Evolutionary conservation across 2,329 filamentous ascomycete species (phyloP), one percentile per base, ranked within the genome.

Genomic region (Aspergillus amoenus): DNA sequence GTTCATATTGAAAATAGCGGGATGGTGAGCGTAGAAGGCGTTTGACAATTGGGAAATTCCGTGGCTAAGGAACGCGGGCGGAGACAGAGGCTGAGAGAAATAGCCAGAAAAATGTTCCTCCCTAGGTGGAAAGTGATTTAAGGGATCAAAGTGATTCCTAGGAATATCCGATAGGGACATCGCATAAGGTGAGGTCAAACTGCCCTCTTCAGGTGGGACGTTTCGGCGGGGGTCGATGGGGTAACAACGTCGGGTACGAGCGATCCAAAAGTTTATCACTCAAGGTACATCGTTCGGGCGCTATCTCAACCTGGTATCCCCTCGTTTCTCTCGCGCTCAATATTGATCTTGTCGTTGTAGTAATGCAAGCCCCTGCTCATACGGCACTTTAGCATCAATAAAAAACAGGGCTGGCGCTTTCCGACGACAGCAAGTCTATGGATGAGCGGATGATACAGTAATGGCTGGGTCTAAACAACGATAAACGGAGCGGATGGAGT

Each of bases 151-250:
- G 56, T 69, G 69, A 66, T 63, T 70, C 64, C 67, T 69, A 52
- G 64, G 62, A 54, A 66, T 51, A 66, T 71, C 68, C 65, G 70
- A 70, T 60, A 75, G 61, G 68, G 70, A 73, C 72, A 75, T 74
- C 58, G 70, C 71, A 73, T 66, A 63, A 30, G 43, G 15, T 40
- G 50, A 55, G 51, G 44, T 60, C 41, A 37, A 56, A 43, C 45
- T 44, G 52, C 56, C 45, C 50, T 58, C 55, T 7, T 52, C 59
- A 34, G 27, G 43, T 52, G 52, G 32, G 43, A 42, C 45, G 53
- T 62, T 62, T 60, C 43, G 62, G 56, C 48, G 27, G 27, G 49
- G 42, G 47, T 49, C 32, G 51, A 54, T 52, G 53, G 22, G 27
- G 60, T 55, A 30, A 30, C 52, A 47, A 43, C 37, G 48, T 49